These are phyloP conservation scores for Fragaria vesca DNA, from an alignment of 306 rosid genomes.

Conservation along the genomic window DNA sequence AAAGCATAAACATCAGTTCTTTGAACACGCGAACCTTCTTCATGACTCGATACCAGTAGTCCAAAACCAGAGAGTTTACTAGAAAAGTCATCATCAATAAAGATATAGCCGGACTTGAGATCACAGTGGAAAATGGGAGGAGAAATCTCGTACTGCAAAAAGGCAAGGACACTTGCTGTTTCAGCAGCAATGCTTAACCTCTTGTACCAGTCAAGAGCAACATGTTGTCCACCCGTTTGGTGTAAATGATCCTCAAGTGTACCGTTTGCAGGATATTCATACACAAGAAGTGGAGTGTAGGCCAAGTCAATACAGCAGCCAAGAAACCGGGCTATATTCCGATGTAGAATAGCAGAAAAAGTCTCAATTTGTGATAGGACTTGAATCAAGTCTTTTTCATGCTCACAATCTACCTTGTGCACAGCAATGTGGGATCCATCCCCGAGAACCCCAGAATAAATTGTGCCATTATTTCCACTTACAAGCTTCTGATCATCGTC, in stretches of 20 bases:
- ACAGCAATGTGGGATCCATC: constrained; percentile 79
- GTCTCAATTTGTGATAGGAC: constrained; percentile 71
- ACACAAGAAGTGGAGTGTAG: constrained; percentile 57
- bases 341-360: constrained; percentile 53
- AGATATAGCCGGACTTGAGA: constrained; percentile 61
- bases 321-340: constrained; percentile 54
- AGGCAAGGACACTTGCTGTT: constrained; percentile 67
- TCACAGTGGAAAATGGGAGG: constrained; percentile 84
- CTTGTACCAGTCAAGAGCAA: constrained; percentile 66
- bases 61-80: constrained; percentile 75
- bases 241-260: constrained; percentile 73
- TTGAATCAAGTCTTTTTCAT: constrained; percentile 56
- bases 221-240: constrained; percentile 42
- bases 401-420: constrained; percentile 62
- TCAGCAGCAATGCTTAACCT: constrained; percentile 78
- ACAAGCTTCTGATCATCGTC: constrained; percentile 53
- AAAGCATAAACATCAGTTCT: constrained; percentile 76
- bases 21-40: constrained; percentile 30
- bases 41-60: constrained; percentile 30
- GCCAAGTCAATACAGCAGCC: constrained; percentile 79
- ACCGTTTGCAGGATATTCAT: constrained; percentile 72
- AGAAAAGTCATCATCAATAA: constrained; percentile 57
- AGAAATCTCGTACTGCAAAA: constrained; percentile 61
- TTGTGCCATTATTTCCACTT: constrained; percentile 47
- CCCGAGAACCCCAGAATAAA: constrained; percentile 62